Evolutionary conservation across 106 monocot species (phyloP), one percentile per base, ranked within the genome.

Genomic region (Dactylorhiza incarnata): DNA sequence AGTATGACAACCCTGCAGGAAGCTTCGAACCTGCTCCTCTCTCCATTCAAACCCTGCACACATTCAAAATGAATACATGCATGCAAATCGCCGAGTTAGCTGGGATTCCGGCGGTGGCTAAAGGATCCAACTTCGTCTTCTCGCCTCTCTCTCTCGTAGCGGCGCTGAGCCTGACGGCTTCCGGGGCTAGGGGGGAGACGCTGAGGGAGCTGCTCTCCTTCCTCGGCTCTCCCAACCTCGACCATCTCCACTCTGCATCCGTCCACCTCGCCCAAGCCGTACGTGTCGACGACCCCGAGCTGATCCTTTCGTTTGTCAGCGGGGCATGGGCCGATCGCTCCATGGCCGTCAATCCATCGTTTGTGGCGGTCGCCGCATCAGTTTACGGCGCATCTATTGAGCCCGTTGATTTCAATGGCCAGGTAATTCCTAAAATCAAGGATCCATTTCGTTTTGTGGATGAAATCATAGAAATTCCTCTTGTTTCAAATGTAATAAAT

Each of bases 41-140:
- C n/a, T n/a, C n/a, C n/a, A n/a, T n/a, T n/a, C n/a, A n/a, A n/a
- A n/a, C n/a, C n/a, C n/a, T n/a, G n/a, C n/a, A n/a, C n/a, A n/a
- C n/a, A n/a, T n/a, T n/a, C n/a, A n/a, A n/a, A n/a, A n/a, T n/a
- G n/a, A n/a, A n/a, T n/a, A n/a, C n/a, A n/a, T 58, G 26, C 3
- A 9, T 66, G 6, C 6, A 24, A 75, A 76, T 14, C 53, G 65
- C 23, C 9, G 19, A 20, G 7, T 58, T 58, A 8, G 22, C n/a
- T 5, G 58, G 58, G 20, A 20, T 58, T 58, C 20, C 22, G 48
- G 56, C 77, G 9, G 65, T 26, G 3, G 67, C 45, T 17, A 25
- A 50, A 2, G 73, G 67, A 45, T 75, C 78, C 15, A 86, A 86
- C 49, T 82, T 86, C 75, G 79, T 77, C 50, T 79, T 86, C 78